A percentile compares a stretch with the other conserved stretches of the same genome.
phyloP scores from a whole-genome alignment of 23 red algal genomes.

The Agarophyton chilense region DNA sequence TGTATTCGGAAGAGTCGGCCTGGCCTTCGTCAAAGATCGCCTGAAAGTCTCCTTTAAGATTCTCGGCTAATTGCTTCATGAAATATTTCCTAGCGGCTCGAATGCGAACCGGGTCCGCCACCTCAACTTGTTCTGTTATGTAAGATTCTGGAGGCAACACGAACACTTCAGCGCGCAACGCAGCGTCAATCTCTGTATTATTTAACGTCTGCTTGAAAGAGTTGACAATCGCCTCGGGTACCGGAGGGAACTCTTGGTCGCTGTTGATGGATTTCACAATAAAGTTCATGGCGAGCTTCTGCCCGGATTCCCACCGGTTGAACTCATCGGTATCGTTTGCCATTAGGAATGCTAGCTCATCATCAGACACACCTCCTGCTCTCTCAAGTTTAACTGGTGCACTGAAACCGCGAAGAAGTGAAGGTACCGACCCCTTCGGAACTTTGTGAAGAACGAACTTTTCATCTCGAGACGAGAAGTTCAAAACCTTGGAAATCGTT shows the following conservation, averaged over 20 bases:
- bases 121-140: conserved; percentile 74
- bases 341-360: conserved; percentile 94
- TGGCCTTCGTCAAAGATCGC: conserved; percentile 38
- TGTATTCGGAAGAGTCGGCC: conserved; percentile 50
- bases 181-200: conserved; percentile 73
- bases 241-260: conserved; percentile 16
- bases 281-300: conserved; percentile 71
- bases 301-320: conserved; percentile 86
- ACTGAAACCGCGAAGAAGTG: conserved; percentile 86
- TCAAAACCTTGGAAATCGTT: conserved; percentile 49
- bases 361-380: conserved; percentile 38
- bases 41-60: conserved; percentile 46
- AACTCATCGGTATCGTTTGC: conserved; percentile 94
- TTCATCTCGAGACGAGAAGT: conserved; percentile 52
- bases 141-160: conserved; percentile 74
- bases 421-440: conserved; percentile 72
- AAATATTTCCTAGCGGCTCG: conserved; percentile 74
- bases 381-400: conserved; percentile 86
- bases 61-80: conserved; percentile 57
- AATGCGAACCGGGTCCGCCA: conserved; percentile 76
- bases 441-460: conserved; percentile 78
- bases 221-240: conserved; percentile 59
- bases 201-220: conserved; percentile 63
- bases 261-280: conserved; percentile 64
- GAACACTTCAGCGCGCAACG: conserved; percentile 79